A percentile compares a stretch with the other conserved stretches of the same genome.
phyloP scores from a whole-genome alignment of 257 asterid genomes.

The Cruciata laevipes region DNA sequence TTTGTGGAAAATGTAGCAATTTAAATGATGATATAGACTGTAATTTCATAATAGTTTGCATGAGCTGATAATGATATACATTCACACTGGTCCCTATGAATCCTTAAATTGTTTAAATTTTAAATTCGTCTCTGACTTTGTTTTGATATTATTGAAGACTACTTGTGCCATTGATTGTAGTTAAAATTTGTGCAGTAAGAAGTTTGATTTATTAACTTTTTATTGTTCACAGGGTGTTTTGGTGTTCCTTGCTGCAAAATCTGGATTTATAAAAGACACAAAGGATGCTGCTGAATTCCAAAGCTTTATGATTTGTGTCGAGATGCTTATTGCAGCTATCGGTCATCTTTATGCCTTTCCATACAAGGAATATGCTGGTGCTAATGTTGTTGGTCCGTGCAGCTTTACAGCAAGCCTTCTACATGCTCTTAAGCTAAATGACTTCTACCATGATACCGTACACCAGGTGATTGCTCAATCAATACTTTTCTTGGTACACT shows the following conservation, averaged over 20 bases:
- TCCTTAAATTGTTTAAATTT: too few relatives aligned
- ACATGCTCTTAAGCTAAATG: slow-evolving; percentile 79
- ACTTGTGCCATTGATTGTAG: background rate
- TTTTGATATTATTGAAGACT: background rate
- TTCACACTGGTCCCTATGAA: too few relatives aligned
- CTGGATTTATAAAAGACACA: slow-evolving; percentile 58
- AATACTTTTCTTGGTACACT: background rate
- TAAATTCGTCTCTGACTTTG: too few relatives aligned
- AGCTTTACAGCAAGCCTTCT: slow-evolving; percentile 78
- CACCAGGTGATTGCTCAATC: slow-evolving; percentile 58
- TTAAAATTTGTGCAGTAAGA: background rate
- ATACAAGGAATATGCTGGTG: slow-evolving; percentile 92
- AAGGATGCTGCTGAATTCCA: slow-evolving; percentile 93
- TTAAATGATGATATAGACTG: background rate
- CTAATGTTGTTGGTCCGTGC: slow-evolving; percentile 66
- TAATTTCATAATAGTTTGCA: background rate
- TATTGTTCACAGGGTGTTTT: slow-evolving; percentile 62
- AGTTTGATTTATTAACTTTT: slow-evolving; percentile 15
- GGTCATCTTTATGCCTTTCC: slow-evolving; percentile 95
- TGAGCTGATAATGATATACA: too few relatives aligned
- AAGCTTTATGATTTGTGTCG: slow-evolving; percentile 79
- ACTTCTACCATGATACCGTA: slow-evolving; percentile 91
- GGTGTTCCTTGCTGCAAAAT: slow-evolving; percentile 93
- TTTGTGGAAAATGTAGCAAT: background rate
- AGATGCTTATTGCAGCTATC: slow-evolving; percentile 92